Percentiles rank a stretch among this genome's conserved stretches.
Conservation (phyloP, 176 grass and related monocot genomes). For the Eragrostis curvula region DNA sequence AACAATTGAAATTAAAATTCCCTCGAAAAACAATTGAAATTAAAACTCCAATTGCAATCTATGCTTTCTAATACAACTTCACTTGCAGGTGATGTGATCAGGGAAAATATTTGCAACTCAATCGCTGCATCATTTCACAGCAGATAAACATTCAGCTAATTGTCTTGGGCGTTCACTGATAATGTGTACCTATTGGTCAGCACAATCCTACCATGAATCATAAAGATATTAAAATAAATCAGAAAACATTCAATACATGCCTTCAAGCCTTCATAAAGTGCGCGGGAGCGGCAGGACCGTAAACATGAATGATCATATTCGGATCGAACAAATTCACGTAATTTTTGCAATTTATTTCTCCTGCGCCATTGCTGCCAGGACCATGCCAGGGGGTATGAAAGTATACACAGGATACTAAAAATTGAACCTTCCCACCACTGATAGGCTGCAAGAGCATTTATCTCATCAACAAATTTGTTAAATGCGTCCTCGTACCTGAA, state of each 20-base stretch:
- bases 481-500: conserved; percentile 89
- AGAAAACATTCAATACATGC: conserved; percentile 44
- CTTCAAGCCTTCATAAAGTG: conserved; percentile 99
- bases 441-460: conserved; percentile 90
- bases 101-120: not conserved
- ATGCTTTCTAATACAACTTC: conserved; percentile 5
- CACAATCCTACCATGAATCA: not conserved
- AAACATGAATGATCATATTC: conserved; percentile 98
- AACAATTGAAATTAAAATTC: not conserved
- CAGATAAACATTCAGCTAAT: not conserved
- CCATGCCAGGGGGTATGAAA: conserved; percentile 88
- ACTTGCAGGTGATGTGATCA: conserved; percentile 16
- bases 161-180: conserved; percentile 14
- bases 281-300: conserved; percentile 89
- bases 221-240: conserved; percentile 32
- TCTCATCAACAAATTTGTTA: conserved; percentile 95
- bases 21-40: not conserved
- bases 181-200: not conserved
- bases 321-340: conserved; percentile 97
- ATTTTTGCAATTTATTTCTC: conserved; percentile 81
- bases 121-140: not conserved
- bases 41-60: not conserved
- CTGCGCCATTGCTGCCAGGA: conserved; percentile 97
- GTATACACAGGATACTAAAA: conserved; percentile 73
- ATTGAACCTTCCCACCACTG: conserved; percentile 99